Evolutionary conservation across 108 stramenopile genomes (phyloP).

Genomic region (Cylindrotheca fusiformis): DNA sequence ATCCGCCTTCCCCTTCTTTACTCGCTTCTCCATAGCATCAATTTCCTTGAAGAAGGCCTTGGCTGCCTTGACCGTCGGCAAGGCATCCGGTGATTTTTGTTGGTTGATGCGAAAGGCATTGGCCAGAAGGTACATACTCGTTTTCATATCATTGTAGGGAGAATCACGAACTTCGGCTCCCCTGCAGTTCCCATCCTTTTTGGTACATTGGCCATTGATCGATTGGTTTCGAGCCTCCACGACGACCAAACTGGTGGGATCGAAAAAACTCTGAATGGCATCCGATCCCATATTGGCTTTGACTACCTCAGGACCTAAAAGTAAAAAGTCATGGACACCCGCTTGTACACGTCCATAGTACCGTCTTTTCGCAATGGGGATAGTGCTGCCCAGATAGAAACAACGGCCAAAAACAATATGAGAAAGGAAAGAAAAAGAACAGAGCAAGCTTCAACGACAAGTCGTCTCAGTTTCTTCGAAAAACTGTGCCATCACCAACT

Average conservation of each 20-base stretch:
- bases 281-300: constrained; percentile 63
- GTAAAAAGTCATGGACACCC: constrained; percentile 71
- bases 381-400: constrained; percentile 37
- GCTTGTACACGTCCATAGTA: constrained; percentile 86
- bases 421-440: constrained; percentile 1
- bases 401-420: not conserved
- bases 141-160: constrained; percentile 84
- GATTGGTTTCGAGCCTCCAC: constrained; percentile 69
- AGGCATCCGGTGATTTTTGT: constrained; percentile 80
- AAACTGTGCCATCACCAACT: too few relatives aligned
- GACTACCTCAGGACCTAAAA: constrained; percentile 78
- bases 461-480: too few relatives aligned
- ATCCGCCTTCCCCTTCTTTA: constrained; percentile 42
- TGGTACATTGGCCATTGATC: constrained; percentile 81
- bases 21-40: constrained; percentile 67
- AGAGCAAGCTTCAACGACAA: not conserved
- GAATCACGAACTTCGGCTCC: constrained; percentile 76
- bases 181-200: constrained; percentile 79
- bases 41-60: constrained; percentile 85
- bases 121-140: constrained; percentile 80
- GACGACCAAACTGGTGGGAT: constrained; percentile 54
- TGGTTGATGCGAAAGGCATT: constrained; percentile 90
- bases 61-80: constrained; percentile 85
- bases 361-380: constrained; percentile 80
- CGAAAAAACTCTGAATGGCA: constrained; percentile 58